Percentiles rank a stretch among this genome's conserved stretches.
Conservation (phyloP, 176 grass and related monocot genomes). For the Puccinellia tenuiflora region DNA sequence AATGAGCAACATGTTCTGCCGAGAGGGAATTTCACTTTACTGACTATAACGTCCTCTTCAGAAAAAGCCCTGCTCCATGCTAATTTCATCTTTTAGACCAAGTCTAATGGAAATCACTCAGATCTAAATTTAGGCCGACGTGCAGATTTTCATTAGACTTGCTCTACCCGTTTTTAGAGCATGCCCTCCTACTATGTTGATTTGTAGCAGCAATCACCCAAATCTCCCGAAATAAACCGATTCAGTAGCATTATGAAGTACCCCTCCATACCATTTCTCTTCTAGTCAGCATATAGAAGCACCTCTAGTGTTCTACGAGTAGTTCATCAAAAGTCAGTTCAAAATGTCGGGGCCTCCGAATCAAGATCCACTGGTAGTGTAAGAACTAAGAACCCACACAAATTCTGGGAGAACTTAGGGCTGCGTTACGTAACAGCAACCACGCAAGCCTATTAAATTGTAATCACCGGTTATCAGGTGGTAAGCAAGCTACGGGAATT, state of each 20-base stretch:
- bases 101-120: neutral
- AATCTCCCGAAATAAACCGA: neutral
- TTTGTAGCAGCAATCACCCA: neutral
- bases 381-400: neutral
- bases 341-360: neutral
- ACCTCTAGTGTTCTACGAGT: neutral
- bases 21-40: neutral
- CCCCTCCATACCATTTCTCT: neutral
- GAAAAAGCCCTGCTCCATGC: neutral
- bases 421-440: neutral
- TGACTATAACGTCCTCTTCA: neutral
- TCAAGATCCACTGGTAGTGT: slow-evolving; percentile 7
- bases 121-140: too few relatives aligned
- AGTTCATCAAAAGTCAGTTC: neutral
- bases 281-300: neutral
- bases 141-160: too few relatives aligned
- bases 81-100: neutral
- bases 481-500: neutral
- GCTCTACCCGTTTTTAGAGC: neutral
- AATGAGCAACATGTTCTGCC: neutral
- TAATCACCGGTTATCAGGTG: neutral
- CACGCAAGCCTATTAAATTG: neutral
- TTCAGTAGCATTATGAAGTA: neutral
- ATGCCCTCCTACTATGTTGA: neutral
- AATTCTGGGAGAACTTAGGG: neutral